Base-by-base conservation (phyloP, 2,329 filamentous ascomycete genomes). In the Diaporthe sp. region DNA sequence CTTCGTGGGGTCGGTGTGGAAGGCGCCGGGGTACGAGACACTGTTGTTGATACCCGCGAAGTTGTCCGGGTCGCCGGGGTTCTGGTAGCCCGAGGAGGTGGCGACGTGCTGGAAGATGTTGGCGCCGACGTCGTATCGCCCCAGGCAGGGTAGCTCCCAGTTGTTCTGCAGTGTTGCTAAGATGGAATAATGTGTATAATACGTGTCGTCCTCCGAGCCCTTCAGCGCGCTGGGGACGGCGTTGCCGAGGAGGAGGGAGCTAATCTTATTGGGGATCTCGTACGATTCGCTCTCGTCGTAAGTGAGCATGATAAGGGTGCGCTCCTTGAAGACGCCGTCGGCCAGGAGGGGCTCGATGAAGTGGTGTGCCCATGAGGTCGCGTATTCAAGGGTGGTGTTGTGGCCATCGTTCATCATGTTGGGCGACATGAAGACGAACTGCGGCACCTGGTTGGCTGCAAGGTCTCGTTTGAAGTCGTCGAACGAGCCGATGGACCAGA, bases 371-470 rank as follows among this genome's bases (percentile, higher is more conserved):
- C 90, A 92, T 4, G 84, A 81, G 2, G 88, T 86, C 3, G 89
- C 88, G 63, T 84, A 85, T n/a, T 85, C 86, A 13, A 91, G 85
- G 4, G 85, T 86, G 3, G 87, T 88, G 79, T 92, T 84, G 79
- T 94, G 93, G 20, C 92, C 93, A 79, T 94, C 91, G 77, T 91
- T 90, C 63, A 91, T 87, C 90, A 92, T 91, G 81, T 92, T 89
- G 0, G 91, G 91, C 0, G 89, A 89, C 82, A 92, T 88, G 82
- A 92, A 91, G 53, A 89, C 87, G 84, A 91, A 94, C 82, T 94
- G 92, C 3, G 92, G 92, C 15, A 94, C 86, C 12, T 84, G 83
- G 76, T 90, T 84, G 58, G 85, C 85, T 37, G 86, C 83, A 34
- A 94, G 83, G 78, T 93, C 92, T 10, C 85, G 83, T 53, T 90